phyloP scores from a whole-genome alignment of 2,329 filamentous ascomycete genomes.

The Ustilaginoidea virens region DNA sequence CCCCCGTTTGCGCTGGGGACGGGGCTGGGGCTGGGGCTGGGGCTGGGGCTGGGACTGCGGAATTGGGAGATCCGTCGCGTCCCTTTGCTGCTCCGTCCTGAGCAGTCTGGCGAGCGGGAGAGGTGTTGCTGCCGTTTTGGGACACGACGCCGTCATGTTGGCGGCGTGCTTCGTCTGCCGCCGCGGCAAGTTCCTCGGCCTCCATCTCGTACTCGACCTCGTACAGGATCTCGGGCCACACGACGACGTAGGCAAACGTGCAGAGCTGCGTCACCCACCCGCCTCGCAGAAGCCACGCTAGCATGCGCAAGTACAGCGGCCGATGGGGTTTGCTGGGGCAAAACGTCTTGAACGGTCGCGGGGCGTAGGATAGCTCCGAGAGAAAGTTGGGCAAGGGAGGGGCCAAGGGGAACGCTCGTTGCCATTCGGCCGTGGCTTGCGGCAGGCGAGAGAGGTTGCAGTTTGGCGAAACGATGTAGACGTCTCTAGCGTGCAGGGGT shows the following conservation, averaged over 20 bases:
- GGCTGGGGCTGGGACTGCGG: neutral
- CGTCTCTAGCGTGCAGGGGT: conserved; percentile 76
- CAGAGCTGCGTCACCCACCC: conserved; percentile 91
- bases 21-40: neutral
- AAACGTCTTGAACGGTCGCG: conserved; percentile 67
- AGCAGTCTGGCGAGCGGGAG: too few relatives aligned
- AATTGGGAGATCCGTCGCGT: too few relatives aligned
- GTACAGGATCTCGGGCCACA: conserved; percentile 68
- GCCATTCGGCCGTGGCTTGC: conserved; percentile 55
- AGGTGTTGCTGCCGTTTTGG: neutral
- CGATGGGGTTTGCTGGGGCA: conserved; percentile 82
- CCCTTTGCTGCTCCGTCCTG: too few relatives aligned
- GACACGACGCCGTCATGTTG: neutral
- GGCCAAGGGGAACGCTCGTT: conserved; percentile 65
- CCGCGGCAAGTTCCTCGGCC: conserved; percentile 40
- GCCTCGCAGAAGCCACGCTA: conserved; percentile 84
- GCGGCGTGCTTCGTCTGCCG: conserved; percentile 10
- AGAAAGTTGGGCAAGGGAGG: conserved; percentile 77
- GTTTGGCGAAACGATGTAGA: conserved; percentile 84
- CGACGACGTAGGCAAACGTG: conserved; percentile 79
- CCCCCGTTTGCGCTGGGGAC: too few relatives aligned
- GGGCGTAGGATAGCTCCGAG: conserved; percentile 63
- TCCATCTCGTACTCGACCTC: conserved; percentile 61
- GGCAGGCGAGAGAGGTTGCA: conserved; percentile 61
- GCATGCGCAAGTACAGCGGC: conserved; percentile 72